Conservation (phyloP, 352 stramenopile species). For the Phytophthora hybrid region DNA sequence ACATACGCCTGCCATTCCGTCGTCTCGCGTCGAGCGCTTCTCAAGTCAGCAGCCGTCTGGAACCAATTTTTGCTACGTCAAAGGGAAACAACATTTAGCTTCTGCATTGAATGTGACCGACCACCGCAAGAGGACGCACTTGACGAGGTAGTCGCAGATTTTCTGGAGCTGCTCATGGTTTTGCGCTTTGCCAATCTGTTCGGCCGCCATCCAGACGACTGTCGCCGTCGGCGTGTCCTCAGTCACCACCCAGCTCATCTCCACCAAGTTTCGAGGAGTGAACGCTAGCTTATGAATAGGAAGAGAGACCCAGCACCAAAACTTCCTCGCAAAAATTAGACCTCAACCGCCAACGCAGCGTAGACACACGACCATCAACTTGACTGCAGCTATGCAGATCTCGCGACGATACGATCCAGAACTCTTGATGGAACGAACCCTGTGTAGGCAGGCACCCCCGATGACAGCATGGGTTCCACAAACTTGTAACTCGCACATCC, state of each 20-base stretch:
- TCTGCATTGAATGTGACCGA: neutral
- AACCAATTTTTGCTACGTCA: conserved; percentile 69
- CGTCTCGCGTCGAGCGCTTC: conserved; percentile 45
- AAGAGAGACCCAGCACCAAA: neutral
- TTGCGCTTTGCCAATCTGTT: conserved; percentile 61
- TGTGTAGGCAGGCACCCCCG: neutral
- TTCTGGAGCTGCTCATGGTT: conserved; percentile 58
- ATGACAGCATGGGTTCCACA: neutral
- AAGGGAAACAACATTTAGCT: neutral
- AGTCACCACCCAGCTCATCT: conserved; percentile 37
- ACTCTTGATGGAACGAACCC: neutral
- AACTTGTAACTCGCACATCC: neutral
- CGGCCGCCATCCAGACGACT: conserved; percentile 63
- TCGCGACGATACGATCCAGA: neutral
- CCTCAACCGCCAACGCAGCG: neutral
- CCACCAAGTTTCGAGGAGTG: conserved; percentile 15
- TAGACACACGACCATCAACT: neutral
- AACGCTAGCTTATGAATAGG: conserved; percentile 18
- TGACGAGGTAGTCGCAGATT: conserved; percentile 72
- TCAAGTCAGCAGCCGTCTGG: conserved; percentile 65
- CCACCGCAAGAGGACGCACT: conserved; percentile 33
- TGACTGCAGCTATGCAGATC: conserved; percentile 2
- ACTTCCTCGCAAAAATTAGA: conserved; percentile 10
- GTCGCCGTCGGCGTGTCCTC: conserved; percentile 49
- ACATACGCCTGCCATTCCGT: conserved; percentile 68